Base-by-base conservation (phyloP, 805 yeast species). In the Candida glaebosa region DNA sequence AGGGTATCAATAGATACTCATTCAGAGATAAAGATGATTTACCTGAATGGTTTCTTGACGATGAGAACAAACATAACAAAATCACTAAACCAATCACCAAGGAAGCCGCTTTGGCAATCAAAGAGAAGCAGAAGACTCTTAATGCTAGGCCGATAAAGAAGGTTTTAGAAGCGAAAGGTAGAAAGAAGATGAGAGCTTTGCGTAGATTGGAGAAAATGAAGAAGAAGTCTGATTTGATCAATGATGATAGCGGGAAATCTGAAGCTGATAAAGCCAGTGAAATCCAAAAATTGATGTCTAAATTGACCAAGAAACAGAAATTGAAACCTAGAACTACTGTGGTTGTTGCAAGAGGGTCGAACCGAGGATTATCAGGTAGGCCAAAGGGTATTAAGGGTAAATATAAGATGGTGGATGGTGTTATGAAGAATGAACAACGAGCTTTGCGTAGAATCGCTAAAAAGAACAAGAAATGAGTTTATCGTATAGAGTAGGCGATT, bases 401-500 rank as follows among this genome's bases (percentile, higher is more conserved):
- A 63, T 93, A 93, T 72, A 93, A 87, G 83, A 93, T 93, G 99
- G 98, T 93, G 53, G 99, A 93, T 67, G 98, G 98, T 74, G 87
- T 83, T 16, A 73, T 88, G 84, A 93, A 93, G 86, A 93, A 93
- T 64, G 99, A 93, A 69, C 90, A 85, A 75, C 76, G 99, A 52
- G 96, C 98, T 10, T 72, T 91, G 58, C 82, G 78, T 58, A 82
- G 98, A 61, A 87, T 90, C 51, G 85, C 88, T 18, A 93, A 90
- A 76, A 88, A 87, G 71, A 75, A 83, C 57, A 85, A 79, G 67
- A 84, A 84, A 61, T 68, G 61, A 40, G n/a, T 12, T 31, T 8
- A 10, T 31, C 8, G 28, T 12, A 24, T 24, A 24, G 12, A 24
- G n/a, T n/a, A n/a, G n/a, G n/a, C n/a, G n/a, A n/a, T n/a, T n/a